These are phyloP conservation scores for Mimosa bimucronata DNA, from an alignment of 306 rosid species.

Conservation along the genomic window DNA sequence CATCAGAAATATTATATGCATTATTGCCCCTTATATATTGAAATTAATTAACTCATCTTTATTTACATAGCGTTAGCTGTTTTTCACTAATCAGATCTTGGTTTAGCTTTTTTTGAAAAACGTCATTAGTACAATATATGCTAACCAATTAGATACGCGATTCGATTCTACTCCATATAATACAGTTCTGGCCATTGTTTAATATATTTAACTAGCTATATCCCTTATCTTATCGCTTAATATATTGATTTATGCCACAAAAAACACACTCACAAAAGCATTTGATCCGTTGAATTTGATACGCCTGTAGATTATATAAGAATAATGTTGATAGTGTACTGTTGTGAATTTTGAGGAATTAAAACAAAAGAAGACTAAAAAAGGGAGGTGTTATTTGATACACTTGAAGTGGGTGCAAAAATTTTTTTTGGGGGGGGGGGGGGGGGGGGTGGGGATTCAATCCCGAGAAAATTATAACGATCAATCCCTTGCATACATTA, in stretches of 20 bases:
- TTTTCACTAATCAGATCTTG: background rate
- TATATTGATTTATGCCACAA: background rate
- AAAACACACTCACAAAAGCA: background rate
- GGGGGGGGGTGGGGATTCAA: slow-evolving; percentile 68
- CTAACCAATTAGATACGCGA: too few species aligned
- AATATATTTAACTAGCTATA: too few species aligned
- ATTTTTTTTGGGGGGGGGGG: too few species aligned
- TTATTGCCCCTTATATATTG: background rate
- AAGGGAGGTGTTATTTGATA: slow-evolving; percentile 34
- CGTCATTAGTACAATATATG: background rate
- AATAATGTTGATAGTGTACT: background rate
- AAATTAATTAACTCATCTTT: background rate
- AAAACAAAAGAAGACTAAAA: background rate
- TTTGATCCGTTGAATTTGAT: background rate
- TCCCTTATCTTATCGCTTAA: background rate
- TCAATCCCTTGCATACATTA: background rate
- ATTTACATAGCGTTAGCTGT: background rate
- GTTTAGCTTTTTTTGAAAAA: background rate
- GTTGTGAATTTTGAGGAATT: background rate
- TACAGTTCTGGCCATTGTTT: background rate
- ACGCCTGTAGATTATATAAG: background rate
- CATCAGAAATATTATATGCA: background rate
- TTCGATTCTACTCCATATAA: background rate
- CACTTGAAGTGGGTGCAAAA: slow-evolving; percentile 52
- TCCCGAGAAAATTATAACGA: slow-evolving; percentile 53